phyloP scores from a whole-genome alignment of 257 asterid genomes.

The Solanum ahanhuiri region DNA sequence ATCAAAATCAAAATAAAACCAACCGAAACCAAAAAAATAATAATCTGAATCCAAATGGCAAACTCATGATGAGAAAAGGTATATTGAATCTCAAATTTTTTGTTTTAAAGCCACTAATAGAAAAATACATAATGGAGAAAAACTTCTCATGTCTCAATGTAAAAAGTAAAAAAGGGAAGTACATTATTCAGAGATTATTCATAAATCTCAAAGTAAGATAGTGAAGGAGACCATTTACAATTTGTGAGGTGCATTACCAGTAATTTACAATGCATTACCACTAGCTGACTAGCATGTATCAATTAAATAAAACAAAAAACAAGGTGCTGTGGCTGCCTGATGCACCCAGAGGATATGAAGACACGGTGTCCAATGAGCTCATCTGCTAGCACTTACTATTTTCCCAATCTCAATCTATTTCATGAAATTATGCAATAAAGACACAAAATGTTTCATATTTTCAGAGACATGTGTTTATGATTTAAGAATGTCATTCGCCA shows the following conservation, averaged over 20 bases:
- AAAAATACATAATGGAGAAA: background rate
- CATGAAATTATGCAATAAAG: background rate
- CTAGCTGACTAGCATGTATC: background rate
- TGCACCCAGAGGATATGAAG: background rate
- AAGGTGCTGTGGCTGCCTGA: background rate
- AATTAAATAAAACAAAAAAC: background rate
- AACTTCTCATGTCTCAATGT: background rate
- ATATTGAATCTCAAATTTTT: background rate
- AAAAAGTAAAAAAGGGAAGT: background rate
- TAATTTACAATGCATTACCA: background rate
- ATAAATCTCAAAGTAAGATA: background rate
- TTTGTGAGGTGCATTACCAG: background rate
- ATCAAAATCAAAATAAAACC: background rate
- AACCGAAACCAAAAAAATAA: background rate
- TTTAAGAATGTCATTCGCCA: background rate
- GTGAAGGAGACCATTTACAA: background rate
- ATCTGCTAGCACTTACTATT: background rate
- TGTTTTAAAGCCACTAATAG: background rate
- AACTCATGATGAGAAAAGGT: background rate
- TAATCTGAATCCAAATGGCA: background rate
- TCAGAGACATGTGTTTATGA: background rate
- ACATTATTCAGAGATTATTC: background rate
- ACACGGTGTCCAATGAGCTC: background rate
- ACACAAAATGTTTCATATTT: background rate
- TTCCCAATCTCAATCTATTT: background rate